Evolutionary conservation across 2,329 filamentous ascomycete species (phyloP).

Genomic region (Epichloe scottii): DNA sequence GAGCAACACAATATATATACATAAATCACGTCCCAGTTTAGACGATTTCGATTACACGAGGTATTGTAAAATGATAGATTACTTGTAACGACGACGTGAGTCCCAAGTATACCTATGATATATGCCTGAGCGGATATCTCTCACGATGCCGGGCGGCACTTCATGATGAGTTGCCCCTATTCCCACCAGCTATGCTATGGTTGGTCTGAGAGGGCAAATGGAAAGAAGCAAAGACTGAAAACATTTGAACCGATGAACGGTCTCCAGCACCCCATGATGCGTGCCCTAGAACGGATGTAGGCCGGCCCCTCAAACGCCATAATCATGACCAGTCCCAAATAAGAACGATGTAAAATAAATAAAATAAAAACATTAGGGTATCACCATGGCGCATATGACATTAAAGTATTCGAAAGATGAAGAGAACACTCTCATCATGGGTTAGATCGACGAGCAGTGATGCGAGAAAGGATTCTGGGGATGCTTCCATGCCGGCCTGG

Average conservation of each 20-base stretch:
- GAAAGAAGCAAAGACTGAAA: background rate
- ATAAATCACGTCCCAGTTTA: too few relatives aligned
- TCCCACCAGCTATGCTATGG: background rate
- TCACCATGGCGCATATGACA: background rate
- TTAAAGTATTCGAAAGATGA: background rate
- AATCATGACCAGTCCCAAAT: background rate
- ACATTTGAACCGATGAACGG: too few relatives aligned
- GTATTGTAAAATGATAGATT: background rate
- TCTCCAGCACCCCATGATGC: too few relatives aligned
- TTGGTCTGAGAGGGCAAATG: background rate
- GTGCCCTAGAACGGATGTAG: background rate
- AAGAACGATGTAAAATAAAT: background rate
- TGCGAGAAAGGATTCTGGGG: constrained; percentile 6
- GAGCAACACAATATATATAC: too few relatives aligned
- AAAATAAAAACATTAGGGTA: background rate
- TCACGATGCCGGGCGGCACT: background rate
- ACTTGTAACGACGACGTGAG: background rate
- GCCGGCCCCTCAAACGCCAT: background rate
- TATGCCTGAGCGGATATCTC: background rate
- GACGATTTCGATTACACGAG: too few relatives aligned
- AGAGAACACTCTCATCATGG: background rate
- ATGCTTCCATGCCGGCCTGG: constrained; percentile 6
- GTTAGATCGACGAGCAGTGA: constrained; percentile 5
- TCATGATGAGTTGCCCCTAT: background rate
- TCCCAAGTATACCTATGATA: background rate